Evolutionary conservation across 805 yeast species (phyloP), one percentile per base, ranked within the genome.

Genomic region (Metschnikowia koreensis): DNA sequence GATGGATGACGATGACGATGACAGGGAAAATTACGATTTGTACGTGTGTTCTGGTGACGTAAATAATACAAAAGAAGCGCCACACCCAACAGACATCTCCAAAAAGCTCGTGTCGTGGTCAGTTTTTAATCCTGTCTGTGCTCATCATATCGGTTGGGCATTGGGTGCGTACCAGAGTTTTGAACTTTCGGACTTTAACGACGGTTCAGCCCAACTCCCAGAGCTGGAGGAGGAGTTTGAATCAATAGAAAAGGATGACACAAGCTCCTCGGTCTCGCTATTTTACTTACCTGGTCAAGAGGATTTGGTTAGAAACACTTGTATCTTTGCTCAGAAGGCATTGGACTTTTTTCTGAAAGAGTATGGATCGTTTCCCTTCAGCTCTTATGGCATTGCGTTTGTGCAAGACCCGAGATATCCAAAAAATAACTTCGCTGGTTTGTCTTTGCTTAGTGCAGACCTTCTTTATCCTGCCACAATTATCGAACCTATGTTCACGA

Each of bases 91-190:
- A 6, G 96, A 91, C 65, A 66, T 80, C 36, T 76, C 86, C 4
- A 89, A 89, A 63, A 93, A 91, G 60, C 76, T 85, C 1, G 90
- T 81, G 46, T 76, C 83, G 17, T 93, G 84, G 75, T 82, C 85
- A 13, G 72, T 89, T 8, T 85, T 84, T 63, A 88, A 85, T 50
- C 97, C 98, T 0, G 87, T 90, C 1, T 86, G 96, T 37, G 89
- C 99, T 0, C 97, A 92, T 59, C 97, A 93, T 67, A 76, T 94
- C 17, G 98, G 98, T 0, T 94, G 96, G 85, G 92, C 96, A 0
- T 81, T 91, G 4, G 99, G 98, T 0, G 86, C 96, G 1, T 94
- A 93, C 66, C 84, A 84, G 40, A 80, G 81, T 48, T 71, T 83
- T 2, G 81, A 83, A 0, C 60, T 90, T 31, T 66, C 83, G 7